phyloP scores from a whole-genome alignment of 2,329 filamentous ascomycete genomes.

The Arthrobotrys sinensis region DNA sequence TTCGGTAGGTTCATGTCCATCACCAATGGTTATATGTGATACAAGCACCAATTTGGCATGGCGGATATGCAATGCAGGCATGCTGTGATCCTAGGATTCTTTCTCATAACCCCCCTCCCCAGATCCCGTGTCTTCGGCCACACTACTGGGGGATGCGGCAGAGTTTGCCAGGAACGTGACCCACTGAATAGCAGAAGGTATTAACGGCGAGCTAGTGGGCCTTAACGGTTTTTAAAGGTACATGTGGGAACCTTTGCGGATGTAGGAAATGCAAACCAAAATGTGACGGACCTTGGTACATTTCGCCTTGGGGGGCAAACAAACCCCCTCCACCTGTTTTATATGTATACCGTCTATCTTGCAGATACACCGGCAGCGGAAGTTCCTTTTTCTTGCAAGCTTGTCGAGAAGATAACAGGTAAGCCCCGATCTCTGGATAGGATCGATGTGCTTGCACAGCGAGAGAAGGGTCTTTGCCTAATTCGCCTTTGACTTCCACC shows the following conservation, averaged over 20 bases:
- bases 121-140: not conserved
- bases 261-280: not conserved
- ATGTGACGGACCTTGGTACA: not conserved
- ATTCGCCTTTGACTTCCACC: conserved; percentile 21
- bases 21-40: not conserved
- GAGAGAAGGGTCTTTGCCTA: not conserved
- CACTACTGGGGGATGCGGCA: conserved; percentile 12
- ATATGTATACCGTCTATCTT: not conserved
- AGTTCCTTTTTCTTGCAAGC: not conserved
- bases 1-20: conserved; percentile 22
- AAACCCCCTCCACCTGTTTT: not conserved
- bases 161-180: conserved; percentile 43
- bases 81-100: conserved; percentile 1
- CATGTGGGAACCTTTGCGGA: conserved; percentile 6
- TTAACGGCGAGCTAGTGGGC: conserved; percentile 28
- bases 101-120: conserved; percentile 25
- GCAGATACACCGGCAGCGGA: too few relatives aligned
- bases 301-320: conserved; percentile 5
- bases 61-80: not conserved
- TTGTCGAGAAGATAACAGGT: conserved; percentile 22
- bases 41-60: conserved; percentile 21
- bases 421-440: conserved; percentile 7
- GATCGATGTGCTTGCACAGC: conserved; percentile 3
- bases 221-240: not conserved
- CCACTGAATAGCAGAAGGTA: conserved; percentile 8